phyloP scores from a whole-genome alignment of 192 early-diverging fungal species.

The Pilobolus umbonatus region DNA sequence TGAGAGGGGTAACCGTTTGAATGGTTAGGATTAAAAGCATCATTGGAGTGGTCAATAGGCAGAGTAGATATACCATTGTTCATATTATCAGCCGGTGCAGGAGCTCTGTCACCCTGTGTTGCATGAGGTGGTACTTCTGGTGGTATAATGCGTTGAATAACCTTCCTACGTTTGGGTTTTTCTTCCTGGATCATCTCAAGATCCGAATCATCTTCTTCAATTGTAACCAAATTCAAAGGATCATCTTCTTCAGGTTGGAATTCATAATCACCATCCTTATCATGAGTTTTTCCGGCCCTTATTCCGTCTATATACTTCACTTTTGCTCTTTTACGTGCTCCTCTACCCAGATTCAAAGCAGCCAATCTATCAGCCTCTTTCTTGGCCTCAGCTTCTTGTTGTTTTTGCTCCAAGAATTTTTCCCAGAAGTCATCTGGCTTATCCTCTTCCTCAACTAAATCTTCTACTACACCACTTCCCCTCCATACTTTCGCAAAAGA shows the following conservation, averaged over 20 bases:
- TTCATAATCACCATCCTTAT: neutral
- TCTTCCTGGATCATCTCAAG: too few species aligned
- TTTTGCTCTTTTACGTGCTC: slow-evolving; percentile 27
- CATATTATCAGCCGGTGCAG: too few species aligned
- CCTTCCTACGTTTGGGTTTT: too few species aligned
- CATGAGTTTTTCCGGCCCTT: neutral
- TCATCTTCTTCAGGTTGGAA: neutral
- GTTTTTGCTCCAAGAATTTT: slow-evolving; percentile 21
- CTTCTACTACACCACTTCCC: slow-evolving; percentile 25
- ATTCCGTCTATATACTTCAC: neutral
- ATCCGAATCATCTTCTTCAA: slow-evolving; percentile 6
- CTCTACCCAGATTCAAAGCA: slow-evolving; percentile 8
- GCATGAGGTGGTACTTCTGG: too few species aligned
- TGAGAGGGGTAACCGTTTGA: too few species aligned
- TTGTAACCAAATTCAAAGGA: neutral
- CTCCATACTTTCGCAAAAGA: slow-evolving; percentile 20
- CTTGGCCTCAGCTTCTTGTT: neutral
- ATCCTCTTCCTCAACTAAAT: slow-evolving; percentile 28
- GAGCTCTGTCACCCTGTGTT: too few species aligned
- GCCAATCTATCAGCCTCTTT: neutral
- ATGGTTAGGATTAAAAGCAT: too few species aligned
- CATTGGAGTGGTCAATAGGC: too few species aligned
- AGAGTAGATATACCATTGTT: too few species aligned
- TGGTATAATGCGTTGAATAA: too few species aligned
- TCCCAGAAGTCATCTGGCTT: slow-evolving; percentile 29